These are phyloP conservation scores for Astraeus odoratus DNA, from an alignment of 768 basidiomycete genomes.

Conservation along the genomic window DNA sequence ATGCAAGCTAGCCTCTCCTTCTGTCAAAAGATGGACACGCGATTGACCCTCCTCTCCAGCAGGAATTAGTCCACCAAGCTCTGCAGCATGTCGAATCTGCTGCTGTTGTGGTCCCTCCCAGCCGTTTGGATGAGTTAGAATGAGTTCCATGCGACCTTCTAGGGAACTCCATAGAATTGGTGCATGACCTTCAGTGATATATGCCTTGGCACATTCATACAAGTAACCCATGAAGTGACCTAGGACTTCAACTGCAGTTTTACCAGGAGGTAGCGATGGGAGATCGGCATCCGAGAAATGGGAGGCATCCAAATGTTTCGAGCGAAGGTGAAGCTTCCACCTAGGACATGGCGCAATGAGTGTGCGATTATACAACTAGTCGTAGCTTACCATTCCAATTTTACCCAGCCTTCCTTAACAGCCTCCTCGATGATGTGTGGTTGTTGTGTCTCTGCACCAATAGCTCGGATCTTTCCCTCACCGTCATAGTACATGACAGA, in stretches of 20 bases:
- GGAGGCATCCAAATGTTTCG: conserved; percentile 19
- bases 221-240: conserved; percentile 40
- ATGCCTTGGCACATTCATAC: conserved; percentile 33
- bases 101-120: conserved; percentile 56
- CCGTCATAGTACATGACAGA: conserved; percentile 37
- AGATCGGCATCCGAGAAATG: conserved; percentile 21
- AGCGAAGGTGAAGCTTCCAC: conserved; percentile 31
- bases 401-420: conserved; percentile 33
- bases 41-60: conserved; percentile 29
- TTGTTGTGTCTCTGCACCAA: conserved; percentile 35
- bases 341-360: conserved; percentile 6
- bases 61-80: conserved; percentile 43
- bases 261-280: conserved; percentile 30
- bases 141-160: conserved; percentile 36
- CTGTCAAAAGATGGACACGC: conserved; percentile 49
- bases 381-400: conserved; percentile 32
- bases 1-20: conserved; percentile 55
- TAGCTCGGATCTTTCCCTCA: conserved; percentile 30
- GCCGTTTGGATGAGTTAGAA: conserved; percentile 56
- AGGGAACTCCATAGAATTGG: conserved; percentile 37
- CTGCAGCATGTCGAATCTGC: conserved; percentile 46
- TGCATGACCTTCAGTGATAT: conserved; percentile 38
- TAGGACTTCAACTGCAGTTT: conserved; percentile 31
- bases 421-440: conserved; percentile 28
- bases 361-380: no score